These are phyloP conservation scores for Colletotrichum cordylinicola DNA, from an alignment of 2,329 filamentous ascomycete genomes.

Conservation along the genomic window DNA sequence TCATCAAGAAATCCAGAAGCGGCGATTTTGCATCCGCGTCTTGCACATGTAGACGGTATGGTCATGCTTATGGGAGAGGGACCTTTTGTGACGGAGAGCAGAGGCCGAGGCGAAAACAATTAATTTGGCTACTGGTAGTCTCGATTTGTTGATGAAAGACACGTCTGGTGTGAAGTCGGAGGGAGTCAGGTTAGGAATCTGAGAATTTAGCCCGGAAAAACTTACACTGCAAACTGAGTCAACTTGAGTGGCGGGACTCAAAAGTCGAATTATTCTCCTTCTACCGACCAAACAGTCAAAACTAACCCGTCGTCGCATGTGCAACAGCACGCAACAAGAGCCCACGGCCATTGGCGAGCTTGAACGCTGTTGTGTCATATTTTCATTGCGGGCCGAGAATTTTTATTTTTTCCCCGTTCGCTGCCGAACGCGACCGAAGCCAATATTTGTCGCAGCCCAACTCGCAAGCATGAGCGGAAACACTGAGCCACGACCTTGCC, in stretches of 20 bases:
- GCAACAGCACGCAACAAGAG: not conserved
- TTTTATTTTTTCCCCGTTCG: not conserved
- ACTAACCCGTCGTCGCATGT: too few relatives aligned
- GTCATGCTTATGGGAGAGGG: not conserved
- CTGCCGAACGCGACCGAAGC: not conserved
- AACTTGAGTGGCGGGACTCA: constrained; percentile 10
- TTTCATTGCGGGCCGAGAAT: not conserved
- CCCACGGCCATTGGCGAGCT: not conserved
- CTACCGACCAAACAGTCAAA: not conserved
- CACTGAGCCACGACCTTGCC: constrained; percentile 20
- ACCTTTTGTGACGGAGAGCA: not conserved
- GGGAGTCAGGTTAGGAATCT: not conserved
- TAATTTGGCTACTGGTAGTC: not conserved
- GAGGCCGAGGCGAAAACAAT: not conserved
- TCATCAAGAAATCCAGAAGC: not conserved
- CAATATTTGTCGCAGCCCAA: not conserved
- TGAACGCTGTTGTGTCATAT: not conserved
- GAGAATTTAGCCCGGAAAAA: not conserved
- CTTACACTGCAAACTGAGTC: not conserved
- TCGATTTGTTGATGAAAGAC: not conserved
- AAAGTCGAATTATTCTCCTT: not conserved
- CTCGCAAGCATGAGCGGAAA: constrained; percentile 5
- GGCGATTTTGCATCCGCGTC: not conserved
- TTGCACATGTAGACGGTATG: not conserved
- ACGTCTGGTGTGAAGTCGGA: not conserved